These are phyloP conservation scores for Psilocybe cubensis DNA, from an alignment of 768 basidiomycete genomes.

Conservation along the genomic window DNA sequence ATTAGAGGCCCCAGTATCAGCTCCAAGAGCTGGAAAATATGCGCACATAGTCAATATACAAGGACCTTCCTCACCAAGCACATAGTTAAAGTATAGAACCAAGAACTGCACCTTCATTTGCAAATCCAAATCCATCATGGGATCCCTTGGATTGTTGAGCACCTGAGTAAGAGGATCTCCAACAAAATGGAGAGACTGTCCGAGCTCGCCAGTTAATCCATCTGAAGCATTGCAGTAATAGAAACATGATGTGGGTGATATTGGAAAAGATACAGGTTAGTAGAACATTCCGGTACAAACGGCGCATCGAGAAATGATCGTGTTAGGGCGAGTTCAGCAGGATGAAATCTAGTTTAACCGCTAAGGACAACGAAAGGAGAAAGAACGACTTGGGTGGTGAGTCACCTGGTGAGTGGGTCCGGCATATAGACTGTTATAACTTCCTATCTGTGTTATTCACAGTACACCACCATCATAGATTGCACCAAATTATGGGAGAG, in stretches of 20 bases:
- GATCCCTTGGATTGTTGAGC: neutral
- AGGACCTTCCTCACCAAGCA: too few species aligned
- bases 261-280: neutral
- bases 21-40: too few species aligned
- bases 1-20: too few species aligned
- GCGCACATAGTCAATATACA: too few species aligned
- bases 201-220: neutral
- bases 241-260: neutral
- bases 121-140: neutral
- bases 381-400: neutral
- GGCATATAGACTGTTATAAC: neutral
- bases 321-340: neutral
- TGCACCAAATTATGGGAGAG: neutral
- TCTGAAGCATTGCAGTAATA: neutral
- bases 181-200: neutral
- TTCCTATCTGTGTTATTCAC: neutral
- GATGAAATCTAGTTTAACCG: neutral
- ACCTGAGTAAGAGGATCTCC: neutral
- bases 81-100: too few species aligned
- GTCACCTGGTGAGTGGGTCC: neutral
- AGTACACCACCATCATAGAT: neutral
- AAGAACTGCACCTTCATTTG: too few species aligned
- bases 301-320: neutral
- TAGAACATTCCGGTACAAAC: neutral
- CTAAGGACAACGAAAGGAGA: neutral